Evolutionary conservation across 2,329 filamentous ascomycete genomes (phyloP).

Genomic region (Didymella lethalis): DNA sequence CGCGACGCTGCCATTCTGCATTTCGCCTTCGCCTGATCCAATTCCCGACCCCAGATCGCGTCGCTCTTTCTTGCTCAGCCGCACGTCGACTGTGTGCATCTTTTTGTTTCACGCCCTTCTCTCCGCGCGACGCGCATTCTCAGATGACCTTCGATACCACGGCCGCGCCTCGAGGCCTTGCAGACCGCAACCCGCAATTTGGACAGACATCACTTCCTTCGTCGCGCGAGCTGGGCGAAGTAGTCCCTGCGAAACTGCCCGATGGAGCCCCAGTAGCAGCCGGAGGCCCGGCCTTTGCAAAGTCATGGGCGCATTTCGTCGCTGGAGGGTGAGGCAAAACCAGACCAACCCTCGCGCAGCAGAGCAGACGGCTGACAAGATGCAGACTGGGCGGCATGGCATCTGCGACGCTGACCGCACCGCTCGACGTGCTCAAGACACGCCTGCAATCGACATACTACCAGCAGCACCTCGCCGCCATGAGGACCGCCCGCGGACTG

Average conservation of each 20-base stretch:
- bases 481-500: constrained; percentile 66
- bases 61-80: neutral
- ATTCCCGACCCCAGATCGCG: neutral
- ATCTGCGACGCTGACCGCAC: constrained; percentile 88
- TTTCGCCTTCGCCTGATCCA: neutral
- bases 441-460: constrained; percentile 94
- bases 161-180: constrained; percentile 40
- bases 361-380: constrained; percentile 25
- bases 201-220: constrained; percentile 52
- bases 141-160: constrained; percentile 50
- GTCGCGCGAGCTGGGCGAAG: constrained; percentile 69
- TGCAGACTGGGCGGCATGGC: constrained; percentile 86
- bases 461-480: constrained; percentile 78
- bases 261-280: constrained; percentile 51
- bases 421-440: constrained; percentile 93
- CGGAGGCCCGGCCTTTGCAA: constrained; percentile 59
- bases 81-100: constrained; percentile 4
- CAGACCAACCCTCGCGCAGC: constrained; percentile 33
- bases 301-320: constrained; percentile 91
- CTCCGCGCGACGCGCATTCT: constrained; percentile 21
- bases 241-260: constrained; percentile 57
- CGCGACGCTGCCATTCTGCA: constrained; percentile 2
- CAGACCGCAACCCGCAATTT: constrained; percentile 36
- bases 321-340: constrained; percentile 75
- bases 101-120: constrained; percentile 1